Evolutionary conservation across 768 basidiomycete genomes (phyloP).

Genomic region (Tylopilus balloui): DNA sequence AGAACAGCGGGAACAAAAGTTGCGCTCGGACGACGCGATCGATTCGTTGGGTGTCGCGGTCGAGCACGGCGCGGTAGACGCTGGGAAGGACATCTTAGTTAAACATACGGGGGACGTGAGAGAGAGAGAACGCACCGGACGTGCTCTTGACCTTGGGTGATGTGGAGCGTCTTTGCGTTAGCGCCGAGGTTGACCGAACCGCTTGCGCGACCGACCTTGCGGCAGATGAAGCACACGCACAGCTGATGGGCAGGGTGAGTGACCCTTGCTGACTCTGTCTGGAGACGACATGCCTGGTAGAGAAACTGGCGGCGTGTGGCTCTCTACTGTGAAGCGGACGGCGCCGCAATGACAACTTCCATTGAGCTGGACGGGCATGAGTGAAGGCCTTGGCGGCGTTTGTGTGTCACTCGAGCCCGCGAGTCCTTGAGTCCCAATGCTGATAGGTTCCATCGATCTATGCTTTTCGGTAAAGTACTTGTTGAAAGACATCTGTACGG

Average conservation of each 20-base stretch:
- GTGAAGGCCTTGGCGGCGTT: too few species aligned
- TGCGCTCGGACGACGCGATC: conserved; percentile 51
- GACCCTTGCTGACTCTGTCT: background rate
- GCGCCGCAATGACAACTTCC: conserved; percentile 38
- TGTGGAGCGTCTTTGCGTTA: conserved; percentile 42
- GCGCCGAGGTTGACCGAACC: conserved; percentile 67
- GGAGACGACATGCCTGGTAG: conserved; percentile 47
- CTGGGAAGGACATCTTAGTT: conserved; percentile 25
- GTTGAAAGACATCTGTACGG: too few species aligned
- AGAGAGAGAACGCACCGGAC: conserved; percentile 40
- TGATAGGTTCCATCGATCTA: too few species aligned
- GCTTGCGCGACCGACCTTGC: conserved; percentile 63
- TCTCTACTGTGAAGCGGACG: conserved; percentile 34
- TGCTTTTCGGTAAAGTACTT: too few species aligned
- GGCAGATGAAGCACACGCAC: conserved; percentile 66
- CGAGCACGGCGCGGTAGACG: conserved; percentile 57
- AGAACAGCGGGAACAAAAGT: conserved; percentile 61
- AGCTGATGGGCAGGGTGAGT: conserved; percentile 26
- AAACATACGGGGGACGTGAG: background rate
- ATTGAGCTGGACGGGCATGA: conserved; percentile 50
- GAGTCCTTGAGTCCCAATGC: too few species aligned
- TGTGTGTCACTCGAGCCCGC: too few species aligned
- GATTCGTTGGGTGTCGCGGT: conserved; percentile 49
- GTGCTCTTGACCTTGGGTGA: conserved; percentile 53
- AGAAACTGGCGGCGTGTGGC: conserved; percentile 54